These are phyloP conservation scores for Xylariaceae sp. DNA, from an alignment of 2,329 filamentous ascomycete species.

Conservation along the genomic window DNA sequence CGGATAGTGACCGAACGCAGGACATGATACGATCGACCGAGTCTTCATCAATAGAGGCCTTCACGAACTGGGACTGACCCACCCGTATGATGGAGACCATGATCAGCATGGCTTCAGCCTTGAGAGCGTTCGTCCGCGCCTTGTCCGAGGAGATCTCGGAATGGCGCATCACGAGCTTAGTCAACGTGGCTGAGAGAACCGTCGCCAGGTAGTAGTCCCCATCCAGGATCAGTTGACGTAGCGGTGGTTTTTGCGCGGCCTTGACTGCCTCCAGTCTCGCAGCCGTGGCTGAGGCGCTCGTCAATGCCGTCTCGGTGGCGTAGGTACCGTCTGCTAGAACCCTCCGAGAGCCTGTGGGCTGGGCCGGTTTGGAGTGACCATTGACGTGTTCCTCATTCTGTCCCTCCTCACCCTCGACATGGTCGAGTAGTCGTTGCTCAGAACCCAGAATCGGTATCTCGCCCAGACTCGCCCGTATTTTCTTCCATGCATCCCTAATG, in stretches of 20 bases:
- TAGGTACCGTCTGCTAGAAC: conserved; percentile 96
- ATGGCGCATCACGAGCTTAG: conserved; percentile 96
- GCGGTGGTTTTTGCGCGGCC: conserved; percentile 89
- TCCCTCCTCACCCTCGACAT: conserved; percentile 67
- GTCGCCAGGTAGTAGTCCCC: conserved; percentile 95
- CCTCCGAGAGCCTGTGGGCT: conserved; percentile 79
- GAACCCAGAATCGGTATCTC: conserved; percentile 96
- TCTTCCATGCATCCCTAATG: conserved; percentile 94
- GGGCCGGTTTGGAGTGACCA: conserved; percentile 68
- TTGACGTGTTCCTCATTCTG: conserved; percentile 62
- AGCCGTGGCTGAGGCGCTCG: conserved; percentile 82
- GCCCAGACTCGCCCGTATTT: conserved; percentile 85
- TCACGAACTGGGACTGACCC: conserved; percentile 97
- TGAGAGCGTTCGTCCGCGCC: conserved; percentile 85
- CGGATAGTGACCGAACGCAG: conserved; percentile 84
- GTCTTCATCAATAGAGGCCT: conserved; percentile 94
- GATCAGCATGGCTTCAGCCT: conserved; percentile 97
- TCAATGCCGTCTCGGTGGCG: conserved; percentile 92
- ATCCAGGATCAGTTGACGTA: conserved; percentile 91
- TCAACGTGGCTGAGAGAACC: conserved; percentile 90
- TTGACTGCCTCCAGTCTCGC: conserved; percentile 95
- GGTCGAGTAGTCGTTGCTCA: conserved; percentile 85
- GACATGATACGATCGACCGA: conserved; percentile 99
- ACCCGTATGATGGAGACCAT: conserved; percentile 99
- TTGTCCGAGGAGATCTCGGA: conserved; percentile 83